Percentiles rank a stretch among this genome's conserved stretches.
Evolutionary conservation across 169 alveolate genomes (phyloP).

Genomic region (Babesia sp.): DNA sequence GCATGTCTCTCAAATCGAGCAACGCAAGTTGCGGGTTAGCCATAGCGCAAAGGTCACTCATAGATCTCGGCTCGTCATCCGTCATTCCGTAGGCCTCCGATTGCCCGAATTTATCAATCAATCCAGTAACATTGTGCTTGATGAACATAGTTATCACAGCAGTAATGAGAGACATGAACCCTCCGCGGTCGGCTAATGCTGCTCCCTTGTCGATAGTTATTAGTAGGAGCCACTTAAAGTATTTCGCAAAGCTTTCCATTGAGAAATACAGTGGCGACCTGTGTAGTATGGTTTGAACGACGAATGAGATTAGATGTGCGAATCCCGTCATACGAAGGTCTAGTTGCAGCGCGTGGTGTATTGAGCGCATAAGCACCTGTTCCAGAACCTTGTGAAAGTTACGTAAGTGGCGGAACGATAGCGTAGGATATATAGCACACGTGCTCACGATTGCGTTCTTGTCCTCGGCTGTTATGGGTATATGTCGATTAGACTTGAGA

Average conservation of each 20-base stretch:
- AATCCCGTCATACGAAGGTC: slow-evolving; percentile 56
- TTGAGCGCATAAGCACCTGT: slow-evolving; percentile 65
- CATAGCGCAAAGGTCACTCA: slow-evolving; percentile 40
- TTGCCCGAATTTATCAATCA: slow-evolving; percentile 3
- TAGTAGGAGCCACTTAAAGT: slow-evolving; percentile 69
- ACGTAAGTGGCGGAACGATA: slow-evolving; percentile 63
- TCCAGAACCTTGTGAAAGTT: slow-evolving; percentile 71
- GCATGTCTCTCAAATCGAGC: slow-evolving; percentile 42
- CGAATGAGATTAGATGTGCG: slow-evolving; percentile 65
- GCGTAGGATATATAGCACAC: slow-evolving; percentile 69
- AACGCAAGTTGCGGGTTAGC: slow-evolving; percentile 28
- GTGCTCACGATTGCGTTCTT: slow-evolving; percentile 54
- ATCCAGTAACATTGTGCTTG: slow-evolving; percentile 8
- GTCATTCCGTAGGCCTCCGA: background rate
- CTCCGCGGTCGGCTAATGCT: slow-evolving; percentile 22
- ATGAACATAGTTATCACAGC: slow-evolving; percentile 35
- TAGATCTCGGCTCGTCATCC: slow-evolving; percentile 21
- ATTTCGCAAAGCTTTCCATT: slow-evolving; percentile 56
- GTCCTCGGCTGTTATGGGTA: slow-evolving; percentile 67
- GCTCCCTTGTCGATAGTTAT: slow-evolving; percentile 71
- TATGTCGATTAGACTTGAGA: slow-evolving; percentile 40
- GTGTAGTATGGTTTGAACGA: slow-evolving; percentile 66
- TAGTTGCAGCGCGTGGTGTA: slow-evolving; percentile 64
- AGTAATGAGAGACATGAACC: slow-evolving; percentile 19
- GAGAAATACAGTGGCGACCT: slow-evolving; percentile 66